Evolutionary conservation across 1,284 basidiomycete species (phyloP), one percentile per base, ranked within the genome.

Genomic region (Trametes pubescens): DNA sequence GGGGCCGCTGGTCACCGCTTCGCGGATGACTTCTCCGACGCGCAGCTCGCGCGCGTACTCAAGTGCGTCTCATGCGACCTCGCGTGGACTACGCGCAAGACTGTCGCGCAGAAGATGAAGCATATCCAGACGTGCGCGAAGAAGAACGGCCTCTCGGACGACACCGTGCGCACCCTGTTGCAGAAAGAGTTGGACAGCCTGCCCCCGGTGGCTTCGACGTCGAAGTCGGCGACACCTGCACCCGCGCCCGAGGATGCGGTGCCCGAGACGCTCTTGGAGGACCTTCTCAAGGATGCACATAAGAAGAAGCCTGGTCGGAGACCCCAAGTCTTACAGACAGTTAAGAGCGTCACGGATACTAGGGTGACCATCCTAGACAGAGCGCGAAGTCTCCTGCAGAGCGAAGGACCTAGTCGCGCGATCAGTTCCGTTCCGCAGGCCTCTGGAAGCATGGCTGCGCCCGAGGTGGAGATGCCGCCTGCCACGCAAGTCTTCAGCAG

Each of bases 61-160:
- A 85, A 79, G 68, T 94, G 92, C 68, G 80, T 92, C 49, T 81
- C 83, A 51, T 94, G 92, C 70, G 83, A 86, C 43, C 72, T 82
- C 11, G 74, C 76, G 0, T 94, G 92, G 92, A 92, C 90, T 2
- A 76, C 83, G 8, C 80, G 84, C 56, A 94, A 94, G 73, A 83
- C 83, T 7, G 77, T 78, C 18, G 67, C 75, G 13, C 83, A 90
- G 67, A 93, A 93, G 73, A 75, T 85, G 69, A 72, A 79, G 2
- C 92, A 94, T 71, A 84, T 94, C 24, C 80, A 82, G 55, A 76
- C 80, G 1, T 94, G 92, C 72, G 85, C 89, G 22, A 86, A 83
- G 74, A 91, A 88, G 73, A 78, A 81, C 32, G 76, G 76, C 2
- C 75, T 90, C 57, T 78, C 80, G 2, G 76, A 85, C 29, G 84